Evolutionary conservation across 768 basidiomycete species (phyloP).

Genomic region (Pisolithus microcarpus): DNA sequence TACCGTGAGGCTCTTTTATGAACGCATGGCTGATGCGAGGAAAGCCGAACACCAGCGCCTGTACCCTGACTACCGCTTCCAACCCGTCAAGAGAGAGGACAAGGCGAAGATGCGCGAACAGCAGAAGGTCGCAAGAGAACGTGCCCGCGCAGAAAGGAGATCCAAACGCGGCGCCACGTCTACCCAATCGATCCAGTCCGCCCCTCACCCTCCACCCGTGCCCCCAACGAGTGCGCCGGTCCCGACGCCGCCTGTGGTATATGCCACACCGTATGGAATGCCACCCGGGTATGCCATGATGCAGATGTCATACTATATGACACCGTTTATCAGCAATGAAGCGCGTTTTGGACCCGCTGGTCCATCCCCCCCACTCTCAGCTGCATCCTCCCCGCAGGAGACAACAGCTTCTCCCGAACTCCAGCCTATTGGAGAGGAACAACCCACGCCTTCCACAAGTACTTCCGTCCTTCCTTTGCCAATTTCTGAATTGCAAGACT

Average conservation of each 20-base stretch:
- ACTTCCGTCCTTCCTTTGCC: conserved; percentile 6
- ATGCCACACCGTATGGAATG: background rate
- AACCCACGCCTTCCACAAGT: conserved; percentile 9
- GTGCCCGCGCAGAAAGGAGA: conserved; percentile 21
- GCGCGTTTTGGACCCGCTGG: conserved; percentile 28
- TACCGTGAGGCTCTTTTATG: conserved; percentile 42
- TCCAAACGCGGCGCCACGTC: conserved; percentile 16
- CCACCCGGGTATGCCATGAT: conserved; percentile 4
- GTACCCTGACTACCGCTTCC: conserved; percentile 54
- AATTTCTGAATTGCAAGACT: conserved; percentile 12
- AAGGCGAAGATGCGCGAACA: conserved; percentile 36
- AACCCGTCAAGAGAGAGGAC: conserved; percentile 48
- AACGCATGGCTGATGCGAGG: conserved; percentile 44
- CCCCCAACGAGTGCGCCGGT: background rate
- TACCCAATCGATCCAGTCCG: background rate
- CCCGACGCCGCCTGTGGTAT: background rate
- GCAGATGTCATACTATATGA: conserved; percentile 15
- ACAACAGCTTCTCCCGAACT: conserved; percentile 13
- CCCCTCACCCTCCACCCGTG: conserved; percentile 10
- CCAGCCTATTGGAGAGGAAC: conserved; percentile 7
- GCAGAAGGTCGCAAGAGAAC: conserved; percentile 36
- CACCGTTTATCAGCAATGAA: conserved; percentile 20
- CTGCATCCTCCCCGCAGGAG: conserved; percentile 39
- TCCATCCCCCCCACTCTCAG: conserved; percentile 49
- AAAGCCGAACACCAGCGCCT: conserved; percentile 44